Evolutionary conservation across 768 basidiomycete genomes (phyloP).

Genomic region (Phaffia australis): DNA sequence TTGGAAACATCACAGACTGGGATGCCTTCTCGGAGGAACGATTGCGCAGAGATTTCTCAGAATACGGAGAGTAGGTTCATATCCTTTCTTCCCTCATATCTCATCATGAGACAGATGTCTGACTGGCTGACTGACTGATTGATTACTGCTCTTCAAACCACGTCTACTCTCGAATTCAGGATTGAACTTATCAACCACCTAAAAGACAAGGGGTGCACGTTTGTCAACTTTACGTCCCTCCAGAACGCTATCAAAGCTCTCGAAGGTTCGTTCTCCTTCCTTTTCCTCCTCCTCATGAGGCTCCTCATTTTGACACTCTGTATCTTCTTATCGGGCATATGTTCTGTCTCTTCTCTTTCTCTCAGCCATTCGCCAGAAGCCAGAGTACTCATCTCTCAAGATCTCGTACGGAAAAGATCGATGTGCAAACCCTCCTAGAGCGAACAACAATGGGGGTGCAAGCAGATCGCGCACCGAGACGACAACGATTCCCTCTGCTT

Average conservation of each 20-base stretch:
- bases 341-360: background rate
- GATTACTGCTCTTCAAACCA: background rate
- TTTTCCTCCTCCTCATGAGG: background rate
- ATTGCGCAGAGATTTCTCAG: slow-evolving; percentile 83
- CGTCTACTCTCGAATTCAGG: slow-evolving; percentile 5
- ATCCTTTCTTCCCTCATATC: background rate
- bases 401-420: slow-evolving; percentile 93
- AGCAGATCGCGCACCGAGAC: background rate
- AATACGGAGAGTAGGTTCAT: slow-evolving; percentile 45
- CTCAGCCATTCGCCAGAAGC: slow-evolving; percentile 45
- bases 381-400: slow-evolving; percentile 77
- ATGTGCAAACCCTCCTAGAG: slow-evolving; percentile 51
- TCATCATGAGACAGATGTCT: background rate
- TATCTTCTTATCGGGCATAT: background rate
- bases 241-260: slow-evolving; percentile 97
- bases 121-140: background rate
- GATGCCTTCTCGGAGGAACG: slow-evolving; percentile 81
- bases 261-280: slow-evolving; percentile 48
- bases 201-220: slow-evolving; percentile 70
- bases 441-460: background rate
- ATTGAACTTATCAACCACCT: slow-evolving; percentile 25
- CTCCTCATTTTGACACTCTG: background rate
- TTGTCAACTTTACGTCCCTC: slow-evolving; percentile 86
- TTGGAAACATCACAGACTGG: slow-evolving; percentile 66
- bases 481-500: background rate